Conservation (phyloP, 176 grass and related monocot genomes). For the Carex littledalei region DNA sequence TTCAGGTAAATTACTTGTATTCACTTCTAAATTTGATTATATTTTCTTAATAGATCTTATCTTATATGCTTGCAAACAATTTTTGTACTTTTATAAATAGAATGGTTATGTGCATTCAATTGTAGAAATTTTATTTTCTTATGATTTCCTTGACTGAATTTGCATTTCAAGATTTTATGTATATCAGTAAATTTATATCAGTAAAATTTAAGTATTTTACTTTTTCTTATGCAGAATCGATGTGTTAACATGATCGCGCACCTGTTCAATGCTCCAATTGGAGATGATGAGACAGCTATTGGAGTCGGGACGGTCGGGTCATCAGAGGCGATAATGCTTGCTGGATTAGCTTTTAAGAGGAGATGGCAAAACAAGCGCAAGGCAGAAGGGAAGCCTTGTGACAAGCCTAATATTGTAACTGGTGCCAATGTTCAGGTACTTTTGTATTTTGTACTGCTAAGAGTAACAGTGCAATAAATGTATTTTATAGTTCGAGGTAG, state of each 20-base stretch:
- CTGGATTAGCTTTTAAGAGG: conserved; percentile 62
- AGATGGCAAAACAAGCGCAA: conserved; percentile 72
- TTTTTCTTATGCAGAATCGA: conserved; percentile 42
- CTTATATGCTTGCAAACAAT: background rate
- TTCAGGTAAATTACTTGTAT: conserved; percentile 22
- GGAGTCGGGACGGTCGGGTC: conserved; percentile 67
- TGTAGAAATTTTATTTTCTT: background rate
- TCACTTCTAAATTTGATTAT: background rate
- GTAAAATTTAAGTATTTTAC: background rate
- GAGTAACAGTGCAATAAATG: background rate
- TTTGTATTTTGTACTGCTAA: background rate
- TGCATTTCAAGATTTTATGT: background rate
- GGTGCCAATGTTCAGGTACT: conserved; percentile 63
- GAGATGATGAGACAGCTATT: conserved; percentile 59
- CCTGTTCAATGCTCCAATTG: conserved; percentile 60
- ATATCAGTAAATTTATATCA: background rate
- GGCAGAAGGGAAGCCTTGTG: conserved; percentile 47
- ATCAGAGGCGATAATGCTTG: conserved; percentile 82
- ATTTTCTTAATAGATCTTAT: background rate
- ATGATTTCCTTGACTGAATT: background rate
- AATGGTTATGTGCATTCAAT: background rate
- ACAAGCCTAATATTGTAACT: conserved; percentile 80
- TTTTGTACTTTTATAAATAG: background rate
- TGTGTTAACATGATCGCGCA: conserved; percentile 79
- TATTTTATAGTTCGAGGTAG: background rate